These are phyloP conservation scores for Collybia sp. DNA, from an alignment of 768 basidiomycete species.

Conservation along the genomic window DNA sequence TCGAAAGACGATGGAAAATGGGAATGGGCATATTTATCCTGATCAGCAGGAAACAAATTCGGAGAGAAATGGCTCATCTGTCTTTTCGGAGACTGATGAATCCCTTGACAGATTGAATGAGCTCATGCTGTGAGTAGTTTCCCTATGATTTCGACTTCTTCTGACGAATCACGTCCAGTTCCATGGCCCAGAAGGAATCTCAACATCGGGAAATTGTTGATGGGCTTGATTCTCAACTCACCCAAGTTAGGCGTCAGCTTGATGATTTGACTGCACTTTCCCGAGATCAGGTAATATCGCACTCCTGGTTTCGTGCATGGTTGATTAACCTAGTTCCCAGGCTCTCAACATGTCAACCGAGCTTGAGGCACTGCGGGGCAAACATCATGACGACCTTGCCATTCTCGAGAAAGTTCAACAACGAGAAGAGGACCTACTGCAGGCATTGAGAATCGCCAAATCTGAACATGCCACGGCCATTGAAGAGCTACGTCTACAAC, in stretches of 20 bases:
- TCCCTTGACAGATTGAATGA: constrained; percentile 81
- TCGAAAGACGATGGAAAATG: constrained; percentile 60
- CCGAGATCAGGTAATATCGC: constrained; percentile 65
- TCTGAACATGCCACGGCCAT: constrained; percentile 32
- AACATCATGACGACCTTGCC: constrained; percentile 48
- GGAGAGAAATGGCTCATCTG: constrained; percentile 26
- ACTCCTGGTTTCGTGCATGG: constrained; percentile 7
- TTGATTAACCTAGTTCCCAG: constrained; percentile 30
- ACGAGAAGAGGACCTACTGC: constrained; percentile 52
- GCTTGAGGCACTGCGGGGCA: constrained; percentile 66
- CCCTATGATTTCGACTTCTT: not conserved
- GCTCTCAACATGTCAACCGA: constrained; percentile 86
- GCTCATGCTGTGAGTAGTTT: constrained; percentile 75
- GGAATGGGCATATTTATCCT: constrained; percentile 24
- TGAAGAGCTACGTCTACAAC: constrained; percentile 32
- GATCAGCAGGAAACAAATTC: constrained; percentile 30
- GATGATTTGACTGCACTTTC: constrained; percentile 80
- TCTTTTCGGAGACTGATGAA: constrained; percentile 57
- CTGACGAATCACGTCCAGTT: constrained; percentile 38
- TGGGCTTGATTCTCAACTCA: constrained; percentile 61
- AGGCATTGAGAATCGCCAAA: constrained; percentile 23
- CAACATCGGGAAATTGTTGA: constrained; percentile 81
- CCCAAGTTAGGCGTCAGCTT: constrained; percentile 68
- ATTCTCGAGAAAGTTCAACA: constrained; percentile 51
- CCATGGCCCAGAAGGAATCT: constrained; percentile 97